Evolutionary conservation across 2,329 filamentous ascomycete species (phyloP), one percentile per base, ranked within the genome.

Genomic region (Escovopsis sp.): DNA sequence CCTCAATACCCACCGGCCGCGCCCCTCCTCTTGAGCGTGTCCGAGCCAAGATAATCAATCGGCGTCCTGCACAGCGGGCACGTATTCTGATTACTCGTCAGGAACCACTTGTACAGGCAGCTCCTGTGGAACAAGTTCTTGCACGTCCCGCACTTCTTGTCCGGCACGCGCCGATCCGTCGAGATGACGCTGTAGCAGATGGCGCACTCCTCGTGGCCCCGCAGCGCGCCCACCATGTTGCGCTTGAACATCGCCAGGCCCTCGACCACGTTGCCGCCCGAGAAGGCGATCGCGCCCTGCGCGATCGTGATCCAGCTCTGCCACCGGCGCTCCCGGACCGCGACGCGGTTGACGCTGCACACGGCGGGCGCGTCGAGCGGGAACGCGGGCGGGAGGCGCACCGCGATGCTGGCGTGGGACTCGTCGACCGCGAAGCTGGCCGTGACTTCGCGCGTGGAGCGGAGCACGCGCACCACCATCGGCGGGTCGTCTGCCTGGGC

Each of bases 151-250:
- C 90, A 98, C 36, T 74, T 69, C 67, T 96, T 96, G 55, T 90
- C 88, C 0, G 90, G 90, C 55, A 93, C 74, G 56, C 81, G 80
- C 64, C 83, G 83, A 55, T 94, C 87, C 7, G 73, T 75, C 14
- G 84, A 84, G 43, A 98, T 84, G 51, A 98, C 86, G 40, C 79
- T 86, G 62, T 96, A 96, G 64, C 88, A 96, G 52, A 96, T 96
- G 9, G 90, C 85, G 52, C 90, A 98, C 57, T 98, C 90, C 15
- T 72, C 82, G 58, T 96, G 87, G 26, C 87, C 90, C 61, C 93
- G 90, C 44, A 98, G 68, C 4, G 84, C 83, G 2, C 85, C 84
- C 12, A 79, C 72, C 11, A 98, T 79, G 54, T 96, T 96, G 43
- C 79, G 74, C 43, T 82, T 76, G 66, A 93, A 96, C 8, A 84